Base-by-base conservation (phyloP, 208 protist genomes). In the Kentomonas sorsogonicus region DNA sequence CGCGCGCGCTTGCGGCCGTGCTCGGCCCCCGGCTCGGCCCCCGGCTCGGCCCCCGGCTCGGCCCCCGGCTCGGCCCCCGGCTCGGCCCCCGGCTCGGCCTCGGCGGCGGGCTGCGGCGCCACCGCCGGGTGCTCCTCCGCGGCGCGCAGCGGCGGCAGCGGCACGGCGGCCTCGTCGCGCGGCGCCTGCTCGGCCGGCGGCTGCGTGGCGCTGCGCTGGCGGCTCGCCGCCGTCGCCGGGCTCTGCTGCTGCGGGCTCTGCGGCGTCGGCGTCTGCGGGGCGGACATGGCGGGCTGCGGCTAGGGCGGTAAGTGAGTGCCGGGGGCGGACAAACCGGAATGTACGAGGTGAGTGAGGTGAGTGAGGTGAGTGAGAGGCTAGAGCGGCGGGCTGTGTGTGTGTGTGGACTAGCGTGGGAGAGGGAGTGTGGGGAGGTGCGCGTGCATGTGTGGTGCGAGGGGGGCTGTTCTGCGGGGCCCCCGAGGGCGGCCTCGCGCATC, bases 1-100 rank as follows among this genome's bases (percentile, higher is more conserved):
- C 91, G 83, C 86, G 83, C 91, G 36, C 78, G 83, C 86, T 83
- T 91, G 68, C 79, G 83, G 71, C 86, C 91, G 50, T 72, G 72
- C 45, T 90, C 78, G 25, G 79, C 45, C 2, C 65, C 60, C 25
- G 74, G 67, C 26, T 60, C 40, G 56, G 88, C 89, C 40, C n/a
- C n/a, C n/a, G n/a, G n/a, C n/a, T n/a, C n/a, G n/a, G n/a, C n/a
- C n/a, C n/a, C n/a, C n/a, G n/a, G n/a, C n/a, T n/a, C n/a, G n/a
- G n/a, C n/a, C n/a, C n/a, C n/a, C n/a, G n/a, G n/a, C n/a, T n/a
- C n/a, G n/a, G n/a, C n/a, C n/a, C n/a, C n/a, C n/a, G n/a, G n/a
- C n/a, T n/a, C n/a, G n/a, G n/a, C n/a, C n/a, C n/a, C n/a, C n/a
- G n/a, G n/a, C n/a, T n/a, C n/a, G n/a, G n/a, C n/a, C n/a, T n/a